Percentiles rank a stretch among this genome's conserved stretches.
phyloP scores from a whole-genome alignment of 495 filamentous ascomycete genomes.

The Melanomma pulvis-pyrius region DNA sequence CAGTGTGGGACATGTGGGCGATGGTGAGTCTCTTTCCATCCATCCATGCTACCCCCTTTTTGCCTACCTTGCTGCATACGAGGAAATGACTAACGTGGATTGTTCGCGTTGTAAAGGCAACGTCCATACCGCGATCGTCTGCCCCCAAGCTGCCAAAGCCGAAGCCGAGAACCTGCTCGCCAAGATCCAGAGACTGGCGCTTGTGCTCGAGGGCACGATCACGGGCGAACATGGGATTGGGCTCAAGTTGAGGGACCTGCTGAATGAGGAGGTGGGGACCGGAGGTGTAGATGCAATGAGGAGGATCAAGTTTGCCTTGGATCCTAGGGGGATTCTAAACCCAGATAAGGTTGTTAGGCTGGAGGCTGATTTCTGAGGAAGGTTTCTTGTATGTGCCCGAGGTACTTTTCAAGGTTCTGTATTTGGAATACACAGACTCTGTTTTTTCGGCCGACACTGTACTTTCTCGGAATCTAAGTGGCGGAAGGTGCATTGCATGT shows the following conservation, averaged over 20 bases:
- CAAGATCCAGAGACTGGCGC: slow-evolving; percentile 67
- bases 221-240: slow-evolving; percentile 83
- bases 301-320: slow-evolving; percentile 73
- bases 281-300: slow-evolving; percentile 75
- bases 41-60: neutral
- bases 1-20: slow-evolving; percentile 79
- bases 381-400: too few relatives aligned
- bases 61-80: neutral
- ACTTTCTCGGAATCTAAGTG: too few relatives aligned
- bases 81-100: neutral
- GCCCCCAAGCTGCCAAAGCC: slow-evolving; percentile 3
- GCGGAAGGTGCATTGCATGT: too few relatives aligned
- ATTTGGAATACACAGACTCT: too few relatives aligned
- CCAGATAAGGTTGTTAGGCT: slow-evolving; percentile 69
- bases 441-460: too few relatives aligned
- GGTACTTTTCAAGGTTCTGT: too few relatives aligned
- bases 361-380: slow-evolving; percentile 3
- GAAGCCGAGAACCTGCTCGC: slow-evolving; percentile 65
- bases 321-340: slow-evolving; percentile 74
- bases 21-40: slow-evolving; percentile 71
- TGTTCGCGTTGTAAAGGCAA: slow-evolving; percentile 29
- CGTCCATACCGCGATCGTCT: slow-evolving; percentile 26
- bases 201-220: slow-evolving; percentile 79
- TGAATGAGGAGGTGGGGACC: slow-evolving; percentile 71
- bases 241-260: slow-evolving; percentile 75